Base-by-base conservation (phyloP, 148 eudicot species). In the Gaultheria prostrata region DNA sequence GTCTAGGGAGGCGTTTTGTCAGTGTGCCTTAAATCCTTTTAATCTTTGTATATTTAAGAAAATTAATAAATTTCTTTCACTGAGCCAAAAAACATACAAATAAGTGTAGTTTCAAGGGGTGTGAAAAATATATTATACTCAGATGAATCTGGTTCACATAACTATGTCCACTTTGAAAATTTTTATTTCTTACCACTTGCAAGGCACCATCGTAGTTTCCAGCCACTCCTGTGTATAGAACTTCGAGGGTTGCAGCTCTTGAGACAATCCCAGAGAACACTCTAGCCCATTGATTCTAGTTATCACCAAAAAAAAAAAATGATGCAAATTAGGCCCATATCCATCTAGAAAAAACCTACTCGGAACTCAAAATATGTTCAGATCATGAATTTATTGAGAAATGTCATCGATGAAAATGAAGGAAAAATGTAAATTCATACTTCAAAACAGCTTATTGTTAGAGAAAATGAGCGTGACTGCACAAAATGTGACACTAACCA, bases 211-310 rank as follows among this genome's bases (percentile, higher is more conserved):
- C 76, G 46, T 91, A 85, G 79, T 80, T 89, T 28, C 90, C 91
- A 8, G 89, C 89, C 4, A 77, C 89, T 61, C 93, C 93, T 2
- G 88, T 84, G 67, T 91, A 89, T 63, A 91, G 67, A 24, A 88
- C 86, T 74, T 91, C 90, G 1, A 88, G 54, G 8, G 63, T 79
- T 77, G 71, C 78, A 28, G 90, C 91, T 80, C 86, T 86, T 39
- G 93, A 87, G 26, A 91, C 91, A 30, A 91, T 85, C 1, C 89
- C 88, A 21, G 89, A 84, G 48, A 91, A 91, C 84, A 89, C 80
- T 54, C 82, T 82, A 2, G 90, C 53, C 91, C 91, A 91, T 35
- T 86, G 83, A 57, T 88, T 81, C 93, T 91, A 56, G 49, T 50
- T 4, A 30, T 61, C 28, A 76, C 20, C 4, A 28, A 65, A 79